Evolutionary conservation across 257 asterid genomes (phyloP), one percentile per base, ranked within the genome.

Genomic region (Capsicum pubescens): DNA sequence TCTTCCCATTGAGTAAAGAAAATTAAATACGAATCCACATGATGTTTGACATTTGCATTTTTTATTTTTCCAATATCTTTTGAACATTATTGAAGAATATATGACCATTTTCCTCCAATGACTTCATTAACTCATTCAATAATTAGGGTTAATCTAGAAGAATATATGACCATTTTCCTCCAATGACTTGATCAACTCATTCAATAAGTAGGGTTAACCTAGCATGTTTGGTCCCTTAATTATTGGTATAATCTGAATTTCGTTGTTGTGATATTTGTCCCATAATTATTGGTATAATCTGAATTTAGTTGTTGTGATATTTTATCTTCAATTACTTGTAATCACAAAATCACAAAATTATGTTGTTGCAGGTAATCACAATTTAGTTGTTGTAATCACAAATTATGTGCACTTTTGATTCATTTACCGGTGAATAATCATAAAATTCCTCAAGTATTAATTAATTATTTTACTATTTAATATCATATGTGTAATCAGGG

Each of bases 31-130:
- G 44, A 74, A 74, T 74, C 80, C 57, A 3, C 2, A 13, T 74
- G 80, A 74, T 74, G 80, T 26, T 74, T 74, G 60, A 19, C 59
- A 74, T 74, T 21, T 50, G 7, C 17, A 12, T 50, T 74, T 50
- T 74, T 74, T 72, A 72, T 50, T 12, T 74, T n/a, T 12, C 19
- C 44, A 21, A 48, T 19, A 19, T 19, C 60, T 19, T 74, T 5
- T 26, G 42, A 48, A 46, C 36, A 46, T 71, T n/a, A 46, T 39
- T 69, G 77, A 69, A 39, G 15, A 1, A 26, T 26, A 26, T 26
- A 26, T 26, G 32, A 26, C 32, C 32, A 26, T 26, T 26, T 26
- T 26, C 32, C 32, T 26, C 2, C 32, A 26, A 26, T 26, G 2
- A 26, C 32, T 26, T 26, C 32, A 26, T 26, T 26, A 26, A 26